Evolutionary conservation across 331 rosid species (phyloP), one percentile per base, ranked within the genome.

Genomic region (Prunus yedoensis): DNA sequence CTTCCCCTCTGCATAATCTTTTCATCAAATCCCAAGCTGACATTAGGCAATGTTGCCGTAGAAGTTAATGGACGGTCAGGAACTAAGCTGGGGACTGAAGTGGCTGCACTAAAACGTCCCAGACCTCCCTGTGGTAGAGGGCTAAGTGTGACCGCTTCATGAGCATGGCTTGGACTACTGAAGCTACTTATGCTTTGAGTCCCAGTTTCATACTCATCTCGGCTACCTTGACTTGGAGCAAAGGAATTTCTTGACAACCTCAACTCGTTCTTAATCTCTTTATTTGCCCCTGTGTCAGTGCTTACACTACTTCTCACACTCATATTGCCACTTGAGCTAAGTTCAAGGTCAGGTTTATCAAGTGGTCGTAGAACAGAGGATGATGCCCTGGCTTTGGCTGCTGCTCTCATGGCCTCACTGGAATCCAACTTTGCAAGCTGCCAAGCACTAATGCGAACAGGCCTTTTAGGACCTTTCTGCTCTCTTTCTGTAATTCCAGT

Each of bases 341-440:
- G 85, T 63, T 91, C 97, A 13, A 76, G 77, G 77, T 94, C 91
- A 13, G 81, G 89, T 71, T 73, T 86, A 84, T 91, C 97, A 20
- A 94, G 73, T 43, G 98, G 98, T 53, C 91, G 87, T 66, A 94
- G 76, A 81, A 94, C 97, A 6, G 98, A 94, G 69, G 98, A 94
- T 64, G 98, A 94, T 80, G 97, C 98, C 87, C 98, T 91, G 66
- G 98, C 98, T 77, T 89, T 91, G 27, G 95, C 98, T 43, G 98
- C 98, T 17, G 98, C 98, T 81, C 59, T 86, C 85, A 86, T 63
- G 30, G 95, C 98, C 84, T 94, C 97, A 53, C 76, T 90, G 17
- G 97, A 88, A 79, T 94, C 96, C 71, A 94, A 67, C 84, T 89
- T 94, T 62, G 98, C 98, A 78, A 94, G 98, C 89, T 78, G 90